Evolutionary conservation across 2,329 filamentous ascomycete genomes (phyloP), one percentile per base, ranked within the genome.

Genomic region (Phaeomoniella chlamydospora): DNA sequence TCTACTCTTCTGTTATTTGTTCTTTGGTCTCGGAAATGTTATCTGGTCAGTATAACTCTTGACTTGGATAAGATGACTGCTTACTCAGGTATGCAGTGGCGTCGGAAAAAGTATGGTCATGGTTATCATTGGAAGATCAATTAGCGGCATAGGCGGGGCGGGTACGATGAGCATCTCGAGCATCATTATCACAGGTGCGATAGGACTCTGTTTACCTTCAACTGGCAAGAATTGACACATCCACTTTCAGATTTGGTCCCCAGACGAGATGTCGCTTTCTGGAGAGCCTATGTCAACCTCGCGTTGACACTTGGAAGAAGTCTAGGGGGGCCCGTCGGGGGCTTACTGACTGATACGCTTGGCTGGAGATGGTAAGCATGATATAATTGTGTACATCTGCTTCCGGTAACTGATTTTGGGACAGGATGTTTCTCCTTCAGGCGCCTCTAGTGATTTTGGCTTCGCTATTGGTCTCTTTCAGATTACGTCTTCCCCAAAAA

Each of bases 341-440:
- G 76, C 2, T 70, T 63, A 46, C 51, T 80, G 2, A 68, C 73
- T 1, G 72, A 80, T 42, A 64, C 66, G 0, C 62, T 80, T 10
- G 76, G 76, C 12, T 81, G 76, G 77, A 58, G 77, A 52, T 77
- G 74, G 74, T 72, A 43, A 42, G 56, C 33, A 6, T 13, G 19
- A 17, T 11, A 9, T 18, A 4, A 13, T 19, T 17, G n/a, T n/a
- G n/a, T n/a, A n/a, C n/a, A n/a, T 11, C n/a, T 5, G 4, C 2
- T 13, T 13, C 29, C n/a, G 19, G 12, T 34, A 12, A 19, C 41
- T 22, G 29, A 16, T n/a, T 16, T 18, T 6, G 13, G 11, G 22
- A 26, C 26, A 61, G 66, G 65, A 71, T 70, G 0, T 78, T 78
- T 44, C 47, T 70, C 1, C 63, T 65, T 4, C 74, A 78, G 51